Evolutionary conservation across 73 alveolate species (phyloP).

Genomic region (Paramecium primaurelia): DNA sequence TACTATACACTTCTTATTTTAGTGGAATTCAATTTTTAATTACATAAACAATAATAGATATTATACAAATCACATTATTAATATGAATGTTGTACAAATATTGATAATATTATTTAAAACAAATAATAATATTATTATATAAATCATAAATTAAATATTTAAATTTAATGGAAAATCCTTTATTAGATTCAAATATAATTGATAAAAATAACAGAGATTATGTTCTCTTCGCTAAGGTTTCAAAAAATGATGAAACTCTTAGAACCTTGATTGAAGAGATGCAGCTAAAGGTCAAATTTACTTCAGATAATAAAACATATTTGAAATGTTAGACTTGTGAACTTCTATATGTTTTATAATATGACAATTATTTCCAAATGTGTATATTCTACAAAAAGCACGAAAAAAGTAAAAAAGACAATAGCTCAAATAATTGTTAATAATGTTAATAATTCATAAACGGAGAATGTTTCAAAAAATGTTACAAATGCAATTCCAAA

Average conservation of each 20-base stretch:
- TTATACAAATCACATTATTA: background rate
- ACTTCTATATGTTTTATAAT: background rate
- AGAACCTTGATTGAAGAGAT: background rate
- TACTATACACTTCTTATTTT: background rate
- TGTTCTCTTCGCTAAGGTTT: background rate
- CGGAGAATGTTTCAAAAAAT: background rate
- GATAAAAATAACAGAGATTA: background rate
- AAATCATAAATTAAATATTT: constrained; percentile 5
- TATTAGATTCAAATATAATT: background rate
- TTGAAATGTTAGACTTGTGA: background rate
- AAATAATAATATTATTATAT: background rate
- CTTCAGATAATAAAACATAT: background rate
- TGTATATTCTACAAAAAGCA: background rate
- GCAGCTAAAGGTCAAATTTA: background rate
- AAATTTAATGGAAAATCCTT: constrained; percentile 1
- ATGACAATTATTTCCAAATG: background rate
- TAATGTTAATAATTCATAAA: background rate
- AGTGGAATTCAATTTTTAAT: background rate
- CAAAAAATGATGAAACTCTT: background rate
- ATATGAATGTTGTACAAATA: background rate
- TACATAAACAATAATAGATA: background rate
- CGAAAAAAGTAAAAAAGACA: background rate
- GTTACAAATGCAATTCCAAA: background rate
- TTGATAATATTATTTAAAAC: background rate
- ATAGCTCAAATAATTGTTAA: background rate